phyloP scores from a whole-genome alignment of 1,139 yeast species.

The Zygotorulaspora mrakii region DNA sequence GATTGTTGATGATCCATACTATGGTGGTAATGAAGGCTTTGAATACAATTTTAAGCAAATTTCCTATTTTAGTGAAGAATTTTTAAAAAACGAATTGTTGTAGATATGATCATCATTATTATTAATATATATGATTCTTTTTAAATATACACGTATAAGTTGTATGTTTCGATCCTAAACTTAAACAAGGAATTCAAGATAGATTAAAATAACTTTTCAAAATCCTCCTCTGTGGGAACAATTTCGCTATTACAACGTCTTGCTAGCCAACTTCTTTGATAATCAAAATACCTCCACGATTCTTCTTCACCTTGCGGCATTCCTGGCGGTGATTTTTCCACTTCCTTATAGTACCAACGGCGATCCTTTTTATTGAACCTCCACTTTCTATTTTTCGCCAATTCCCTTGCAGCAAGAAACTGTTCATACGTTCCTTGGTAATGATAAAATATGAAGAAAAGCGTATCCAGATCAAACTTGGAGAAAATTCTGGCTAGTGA shows the following conservation, averaged over 20 bases:
- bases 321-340: conserved; percentile 47
- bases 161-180: conserved; percentile 8
- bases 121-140: conserved; percentile 10
- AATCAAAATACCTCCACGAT: conserved; percentile 84
- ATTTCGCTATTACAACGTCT: conserved; percentile 48
- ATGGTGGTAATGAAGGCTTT: conserved; percentile 81
- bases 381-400: conserved; percentile 77
- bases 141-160: conserved; percentile 6
- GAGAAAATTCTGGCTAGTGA: conserved; percentile 48
- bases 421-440: conserved; percentile 67
- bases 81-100: conserved; percentile 47
- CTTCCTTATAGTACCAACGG: conserved; percentile 79
- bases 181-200: no score
- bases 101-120: conserved; percentile 10
- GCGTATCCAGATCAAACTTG: conserved; percentile 80
- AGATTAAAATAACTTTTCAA: conserved; percentile 42
- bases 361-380: conserved; percentile 68
- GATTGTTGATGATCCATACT: conserved; percentile 86
- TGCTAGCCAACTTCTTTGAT: conserved; percentile 84
- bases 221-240: conserved; percentile 50
- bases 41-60: conserved; percentile 74
- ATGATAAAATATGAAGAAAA: conserved; percentile 87
- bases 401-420: conserved; percentile 79
- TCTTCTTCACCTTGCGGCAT: conserved; percentile 44
- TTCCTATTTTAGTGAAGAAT: conserved; percentile 64